Evolutionary conservation across 2,329 filamentous ascomycete genomes (phyloP).

Genomic region (Aspergillus sp.): DNA sequence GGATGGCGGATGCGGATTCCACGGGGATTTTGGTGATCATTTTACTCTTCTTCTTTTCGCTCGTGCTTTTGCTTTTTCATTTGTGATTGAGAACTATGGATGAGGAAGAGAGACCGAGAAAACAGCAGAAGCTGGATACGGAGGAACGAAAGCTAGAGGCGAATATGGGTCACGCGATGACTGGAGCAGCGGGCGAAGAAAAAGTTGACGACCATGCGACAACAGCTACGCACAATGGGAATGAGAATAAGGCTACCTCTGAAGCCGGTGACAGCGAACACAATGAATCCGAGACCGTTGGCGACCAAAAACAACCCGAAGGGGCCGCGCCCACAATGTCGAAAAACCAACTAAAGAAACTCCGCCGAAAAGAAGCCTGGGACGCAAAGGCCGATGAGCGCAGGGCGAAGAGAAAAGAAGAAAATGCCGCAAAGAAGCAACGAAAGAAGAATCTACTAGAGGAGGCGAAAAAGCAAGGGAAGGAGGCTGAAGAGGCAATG

Average conservation of each 20-base stretch:
- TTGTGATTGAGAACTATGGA: constrained; percentile 39
- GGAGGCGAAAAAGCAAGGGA: constrained; percentile 23
- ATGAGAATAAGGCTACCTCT: not conserved
- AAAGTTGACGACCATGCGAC: not conserved
- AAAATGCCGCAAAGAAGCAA: constrained; percentile 47
- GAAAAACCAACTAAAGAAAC: constrained; percentile 79
- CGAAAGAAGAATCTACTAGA: constrained; percentile 38
- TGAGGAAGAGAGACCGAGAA: constrained; percentile 48
- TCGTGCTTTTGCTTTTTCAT: not conserved
- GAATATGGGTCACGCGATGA: constrained; percentile 24
- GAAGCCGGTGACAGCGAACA: constrained; percentile 5
- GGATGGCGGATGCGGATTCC: not conserved
- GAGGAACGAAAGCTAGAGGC: constrained; percentile 12
- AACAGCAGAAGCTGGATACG: constrained; percentile 48
- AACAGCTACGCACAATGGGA: constrained; percentile 1
- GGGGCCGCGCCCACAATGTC: constrained; percentile 48
- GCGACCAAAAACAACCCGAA: not conserved
- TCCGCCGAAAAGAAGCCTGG: constrained; percentile 65
- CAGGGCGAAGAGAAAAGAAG: constrained; percentile 53
- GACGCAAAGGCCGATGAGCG: constrained; percentile 61
- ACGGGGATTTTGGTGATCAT: constrained; percentile 1
- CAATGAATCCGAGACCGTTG: not conserved
- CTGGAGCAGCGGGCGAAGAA: constrained; percentile 18
- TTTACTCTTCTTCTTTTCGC: constrained; percentile 9
- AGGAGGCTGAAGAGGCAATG: constrained; percentile 19